These are phyloP conservation scores for Penicillium frequentans DNA, from an alignment of 2,329 filamentous ascomycete species.

Conservation along the genomic window DNA sequence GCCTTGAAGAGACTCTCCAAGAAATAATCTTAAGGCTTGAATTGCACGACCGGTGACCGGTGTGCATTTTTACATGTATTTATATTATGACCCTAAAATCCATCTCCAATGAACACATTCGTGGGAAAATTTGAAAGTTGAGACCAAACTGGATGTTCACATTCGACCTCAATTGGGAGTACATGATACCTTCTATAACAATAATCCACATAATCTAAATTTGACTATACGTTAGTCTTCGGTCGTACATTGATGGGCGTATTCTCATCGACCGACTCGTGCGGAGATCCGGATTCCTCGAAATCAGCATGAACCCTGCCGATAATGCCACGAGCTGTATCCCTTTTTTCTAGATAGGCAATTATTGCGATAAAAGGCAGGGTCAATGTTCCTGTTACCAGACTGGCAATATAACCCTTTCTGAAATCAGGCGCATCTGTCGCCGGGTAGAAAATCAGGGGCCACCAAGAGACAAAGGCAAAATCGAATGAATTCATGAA, in stretches of 20 bases:
- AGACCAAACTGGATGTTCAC: not conserved
- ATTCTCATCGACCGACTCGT: not conserved
- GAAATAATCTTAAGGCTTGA: slow-evolving; percentile 5
- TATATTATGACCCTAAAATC: slow-evolving; percentile 14
- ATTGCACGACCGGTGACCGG: not conserved
- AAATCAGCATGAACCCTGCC: slow-evolving; percentile 1
- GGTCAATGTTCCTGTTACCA: slow-evolving; percentile 39
- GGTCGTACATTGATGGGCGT: not conserved
- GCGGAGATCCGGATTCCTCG: not conserved
- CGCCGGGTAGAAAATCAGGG: slow-evolving; percentile 42
- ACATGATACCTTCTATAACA: not conserved
- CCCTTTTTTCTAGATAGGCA: slow-evolving; percentile 34
- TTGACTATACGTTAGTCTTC: not conserved
- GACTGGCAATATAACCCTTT: slow-evolving; percentile 43
- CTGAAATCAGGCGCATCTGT: slow-evolving; percentile 42
- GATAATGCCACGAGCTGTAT: slow-evolving; percentile 10
- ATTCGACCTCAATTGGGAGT: not conserved
- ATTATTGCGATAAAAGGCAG: slow-evolving; percentile 41
- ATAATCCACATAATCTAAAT: not conserved
- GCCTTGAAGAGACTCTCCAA: slow-evolving; percentile 33
- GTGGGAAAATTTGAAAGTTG: not conserved
- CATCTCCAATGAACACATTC: slow-evolving; percentile 6
- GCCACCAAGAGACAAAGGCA: slow-evolving; percentile 46
- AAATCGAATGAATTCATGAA: slow-evolving; percentile 49
- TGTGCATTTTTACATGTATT: slow-evolving; percentile 13